Conservation (phyloP, 257 asterid genomes). For the Catharanthus roseus region DNA sequence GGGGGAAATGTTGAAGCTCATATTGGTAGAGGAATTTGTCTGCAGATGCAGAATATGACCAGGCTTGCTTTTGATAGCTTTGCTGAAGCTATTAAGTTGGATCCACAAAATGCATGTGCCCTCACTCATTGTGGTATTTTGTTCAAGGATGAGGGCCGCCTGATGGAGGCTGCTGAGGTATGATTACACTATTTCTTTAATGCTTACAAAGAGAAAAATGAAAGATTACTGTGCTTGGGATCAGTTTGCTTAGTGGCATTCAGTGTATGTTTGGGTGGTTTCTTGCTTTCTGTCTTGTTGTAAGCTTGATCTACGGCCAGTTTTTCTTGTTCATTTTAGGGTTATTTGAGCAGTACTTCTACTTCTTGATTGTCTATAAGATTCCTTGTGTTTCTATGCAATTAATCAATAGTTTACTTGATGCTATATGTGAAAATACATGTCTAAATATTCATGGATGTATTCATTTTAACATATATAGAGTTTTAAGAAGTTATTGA, state of each 20-base stretch:
- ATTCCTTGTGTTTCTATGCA: not conserved
- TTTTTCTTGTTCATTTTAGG: not conserved
- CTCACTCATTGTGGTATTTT: conserved; percentile 87
- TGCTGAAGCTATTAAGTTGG: conserved; percentile 75
- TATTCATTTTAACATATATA: not conserved
- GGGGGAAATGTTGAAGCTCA: conserved; percentile 67
- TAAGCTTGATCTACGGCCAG: not conserved
- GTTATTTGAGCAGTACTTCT: not conserved
- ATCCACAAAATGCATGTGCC: conserved; percentile 89
- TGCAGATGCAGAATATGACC: conserved; percentile 88
- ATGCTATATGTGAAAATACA: not conserved
- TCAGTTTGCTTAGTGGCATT: not conserved
- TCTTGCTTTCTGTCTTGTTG: not conserved
- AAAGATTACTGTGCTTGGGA: not conserved
- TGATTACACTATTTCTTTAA: conserved; percentile 15
- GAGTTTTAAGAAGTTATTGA: not conserved
- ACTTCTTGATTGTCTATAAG: not conserved
- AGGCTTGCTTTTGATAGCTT: conserved; percentile 82
- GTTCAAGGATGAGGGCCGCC: conserved; percentile 85
- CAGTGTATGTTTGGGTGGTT: not conserved
- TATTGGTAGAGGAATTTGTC: conserved; percentile 93
- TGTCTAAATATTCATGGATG: not conserved
- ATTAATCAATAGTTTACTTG: not conserved
- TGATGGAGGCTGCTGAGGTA: conserved; percentile 99
- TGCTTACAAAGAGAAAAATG: not conserved